Evolutionary conservation across 2,329 filamentous ascomycete species (phyloP), one percentile per base, ranked within the genome.

Genomic region (Bipolaris bicolor): DNA sequence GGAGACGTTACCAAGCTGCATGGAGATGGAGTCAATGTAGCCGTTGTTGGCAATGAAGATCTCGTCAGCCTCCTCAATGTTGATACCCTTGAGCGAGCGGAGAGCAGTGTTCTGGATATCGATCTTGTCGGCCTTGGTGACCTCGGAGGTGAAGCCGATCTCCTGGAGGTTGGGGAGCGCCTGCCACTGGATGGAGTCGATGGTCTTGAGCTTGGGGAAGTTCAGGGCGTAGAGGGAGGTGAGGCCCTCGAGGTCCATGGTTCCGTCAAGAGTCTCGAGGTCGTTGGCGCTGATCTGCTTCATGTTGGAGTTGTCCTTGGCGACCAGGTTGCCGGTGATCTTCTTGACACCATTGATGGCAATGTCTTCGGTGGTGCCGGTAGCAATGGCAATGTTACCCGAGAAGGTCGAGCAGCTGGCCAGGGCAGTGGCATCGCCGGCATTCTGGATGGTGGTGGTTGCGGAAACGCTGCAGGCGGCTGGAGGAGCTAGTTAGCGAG

Each of bases 41-140:
- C 81, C 81, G 87, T 98, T 98, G 88, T 97, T 97, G 85, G 65
- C 65, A 79, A 99, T 89, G 77, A 90, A 83, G 76, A 99, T 86
- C 65, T 81, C 83, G 55, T 86, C 84, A 52, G 92, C 88, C n/a
- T 84, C 83, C 63, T 86, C 79, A 63, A 98, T 83, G 76, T 92
- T 90, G 76, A 99, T 90, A 73, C 92, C 92, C 65, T 88, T 83
- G 58, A 99, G 85, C 65, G 84, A 87, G 76, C 82, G 84, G 68
- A 99, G 86, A 78, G 88, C 87, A 49, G 95, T 99, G 82, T 99
- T 95, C 79, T 87, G 85, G 76, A 99, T 93, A 67, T 81, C 79
- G 67, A 99, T 85, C 62, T 80, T 84, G 63, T 80, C 80, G 58
- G 90, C 90, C 76, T 86, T 81, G 68, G 83, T 86, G 70, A 98